Evolutionary conservation across 805 yeast species (phyloP), one percentile per base, ranked within the genome.

Genomic region (Metschnikowia colocasiae): DNA sequence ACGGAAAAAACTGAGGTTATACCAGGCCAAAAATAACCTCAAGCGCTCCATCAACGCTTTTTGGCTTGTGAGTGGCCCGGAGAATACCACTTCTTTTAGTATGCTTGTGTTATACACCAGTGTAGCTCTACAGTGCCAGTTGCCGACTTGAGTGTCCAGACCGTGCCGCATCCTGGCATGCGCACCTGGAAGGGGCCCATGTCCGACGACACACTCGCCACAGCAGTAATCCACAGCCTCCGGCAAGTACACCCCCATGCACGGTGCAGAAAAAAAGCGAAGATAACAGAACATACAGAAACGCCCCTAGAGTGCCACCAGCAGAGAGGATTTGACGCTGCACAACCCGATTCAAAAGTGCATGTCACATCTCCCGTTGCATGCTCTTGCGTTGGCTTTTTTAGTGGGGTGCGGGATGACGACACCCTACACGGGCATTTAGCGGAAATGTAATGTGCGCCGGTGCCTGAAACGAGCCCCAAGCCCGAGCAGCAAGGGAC

Each of bases 341-440:
- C 22, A 19, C 10, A 33, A 13, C 15, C 40, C 29, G n/a, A 19
- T 36, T 15, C 20, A n/a, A 22, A 29, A 22, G 40, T 22, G 40
- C 40, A 15, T 22, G 29, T 36, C 13, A 36, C 29, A 36, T 10
- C 26, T 36, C 29, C 40, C 29, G 18, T 16, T 36, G 40, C 40
- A 22, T 36, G 26, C 13, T 4, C 16, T 22, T 36, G 40, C 29
- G 13, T 36, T 23, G 13, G 35, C n/a, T 13, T n/a, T 15, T 19
- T 33, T 13, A 33, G 40, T 22, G 40, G 40, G 40, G 40, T 36
- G 30, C 30, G 40, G 30, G 8, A 36, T 36, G 40, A 23, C 30
- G 40, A 36, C 22, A 36, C n/a, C 27, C 23, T 15, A 15, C 40
- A 23, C 25, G 15, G 29, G 40, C 15, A 10, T n/a, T 10, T n/a